Evolutionary conservation across 352 stramenopile species (phyloP), one percentile per base, ranked within the genome.

Genomic region (Phytophthora uliginosa): DNA sequence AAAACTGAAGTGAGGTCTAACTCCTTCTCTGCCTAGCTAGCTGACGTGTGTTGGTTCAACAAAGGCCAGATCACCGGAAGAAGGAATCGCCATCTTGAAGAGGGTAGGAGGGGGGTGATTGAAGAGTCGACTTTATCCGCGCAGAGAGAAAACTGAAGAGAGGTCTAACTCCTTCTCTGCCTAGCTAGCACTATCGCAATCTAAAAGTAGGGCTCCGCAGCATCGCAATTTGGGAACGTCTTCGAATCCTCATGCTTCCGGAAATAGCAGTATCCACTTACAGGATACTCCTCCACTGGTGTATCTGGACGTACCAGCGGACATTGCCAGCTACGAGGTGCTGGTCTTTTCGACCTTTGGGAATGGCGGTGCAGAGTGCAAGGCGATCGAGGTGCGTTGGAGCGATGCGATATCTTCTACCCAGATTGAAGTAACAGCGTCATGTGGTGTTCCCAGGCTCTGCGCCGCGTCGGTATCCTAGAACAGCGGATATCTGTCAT

Each of bases 301-400:
- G 12, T 40, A 63, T 26, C 34, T 63, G 38, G 40, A 63, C 26
- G 36, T 63, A 2, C 57, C 40, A 8, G 38, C 5, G 6, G 36
- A 63, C 40, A 40, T 63, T 17, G 18, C 57, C 22, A 20, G 7
- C 22, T 63, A 42, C 24, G 42, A 51, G 2, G 42, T 51, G n/a
- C 42, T 51, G 13, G 17, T 51, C 17, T 51, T 51, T 10, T 51
- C 42, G 15, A 51, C 42, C 9, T 51, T 22, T 10, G 42, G 42
- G 7, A 51, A n/a, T 10, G 42, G 42, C 5, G 42, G 42, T 15
- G 42, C 42, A 24, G 42, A 51, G 42, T 51, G n/a, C 42, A 51
- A n/a, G 17, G 42, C 42, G 15, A 24, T 51, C 8, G 42, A 51
- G 42, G 42, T 51, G 42, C n/a, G 42, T 24, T 18, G 38, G 38